These are phyloP conservation scores for Coemansia sp. DNA, from an alignment of 192 early-diverging fungal species.

Conservation along the genomic window DNA sequence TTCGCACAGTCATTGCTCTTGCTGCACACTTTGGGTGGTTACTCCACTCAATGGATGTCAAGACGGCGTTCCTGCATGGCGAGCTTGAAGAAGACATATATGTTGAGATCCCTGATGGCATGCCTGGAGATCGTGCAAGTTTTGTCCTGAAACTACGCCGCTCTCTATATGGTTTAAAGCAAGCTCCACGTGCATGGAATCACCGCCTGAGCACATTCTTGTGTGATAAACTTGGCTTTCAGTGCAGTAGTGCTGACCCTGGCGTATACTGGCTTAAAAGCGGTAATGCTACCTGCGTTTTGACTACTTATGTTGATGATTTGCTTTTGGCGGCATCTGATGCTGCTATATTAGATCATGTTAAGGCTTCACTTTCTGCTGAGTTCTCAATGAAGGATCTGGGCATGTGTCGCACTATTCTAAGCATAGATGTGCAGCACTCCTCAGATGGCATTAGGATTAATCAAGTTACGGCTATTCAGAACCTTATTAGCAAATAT, in stretches of 20 bases:
- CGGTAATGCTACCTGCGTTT: neutral
- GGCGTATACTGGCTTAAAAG: neutral
- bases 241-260: neutral
- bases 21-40: constrained; percentile 11
- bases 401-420: neutral
- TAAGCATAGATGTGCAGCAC: neutral
- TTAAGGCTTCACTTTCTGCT: neutral
- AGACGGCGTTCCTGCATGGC: constrained; percentile 20
- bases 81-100: constrained; percentile 11
- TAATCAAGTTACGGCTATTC: constrained; percentile 2
- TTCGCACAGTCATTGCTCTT: constrained; percentile 16
- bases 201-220: neutral
- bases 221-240: constrained; percentile 1
- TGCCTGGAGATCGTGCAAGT: neutral
- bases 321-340: constrained; percentile 10
- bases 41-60: constrained; percentile 21
- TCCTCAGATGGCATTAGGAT: neutral
- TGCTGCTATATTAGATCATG: neutral
- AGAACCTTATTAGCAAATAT: neutral
- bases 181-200: constrained; percentile 13
- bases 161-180: constrained; percentile 16
- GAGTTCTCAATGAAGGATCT: constrained; percentile 10
- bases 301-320: constrained; percentile 19
- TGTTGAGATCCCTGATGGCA: constrained; percentile 9
- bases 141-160: neutral